phyloP scores from a whole-genome alignment of 306 rosid species.

The Heteromeles arbutifolia region DNA sequence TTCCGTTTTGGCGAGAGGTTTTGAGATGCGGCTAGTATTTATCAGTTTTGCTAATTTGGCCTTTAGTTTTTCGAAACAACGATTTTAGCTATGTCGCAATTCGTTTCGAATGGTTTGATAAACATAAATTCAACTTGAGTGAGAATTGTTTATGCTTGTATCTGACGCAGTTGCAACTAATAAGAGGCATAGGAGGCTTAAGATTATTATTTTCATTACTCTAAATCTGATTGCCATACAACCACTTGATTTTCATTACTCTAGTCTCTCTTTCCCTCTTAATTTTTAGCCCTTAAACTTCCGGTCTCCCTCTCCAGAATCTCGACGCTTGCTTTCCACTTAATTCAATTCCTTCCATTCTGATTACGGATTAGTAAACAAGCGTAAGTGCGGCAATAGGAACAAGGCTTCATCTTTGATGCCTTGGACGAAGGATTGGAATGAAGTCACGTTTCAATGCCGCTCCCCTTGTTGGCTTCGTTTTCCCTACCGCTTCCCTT shows the following conservation, averaged over 20 bases:
- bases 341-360: no score
- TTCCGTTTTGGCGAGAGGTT: constrained; percentile 97
- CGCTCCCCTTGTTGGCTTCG: no score
- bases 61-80: constrained; percentile 19
- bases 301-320: not conserved
- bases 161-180: not conserved
- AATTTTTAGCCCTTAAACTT: not conserved
- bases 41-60: constrained; percentile 21
- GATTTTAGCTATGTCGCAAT: not conserved
- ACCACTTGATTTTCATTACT: not conserved
- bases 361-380: no score
- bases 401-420: no score
- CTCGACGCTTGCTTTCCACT: no score
- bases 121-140: constrained; percentile 12
- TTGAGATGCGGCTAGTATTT: constrained; percentile 29
- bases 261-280: not conserved
- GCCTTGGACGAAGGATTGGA: no score
- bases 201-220: not conserved
- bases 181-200: not conserved
- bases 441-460: no score
- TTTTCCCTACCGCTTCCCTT: no score
- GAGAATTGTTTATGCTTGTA: constrained; percentile 6
- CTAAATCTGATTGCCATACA: not conserved
- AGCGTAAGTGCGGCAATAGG: no score
- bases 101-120: constrained; percentile 19